phyloP scores from a whole-genome alignment of 2,329 filamentous ascomycete species.

The Coniochaeta sp. region DNA sequence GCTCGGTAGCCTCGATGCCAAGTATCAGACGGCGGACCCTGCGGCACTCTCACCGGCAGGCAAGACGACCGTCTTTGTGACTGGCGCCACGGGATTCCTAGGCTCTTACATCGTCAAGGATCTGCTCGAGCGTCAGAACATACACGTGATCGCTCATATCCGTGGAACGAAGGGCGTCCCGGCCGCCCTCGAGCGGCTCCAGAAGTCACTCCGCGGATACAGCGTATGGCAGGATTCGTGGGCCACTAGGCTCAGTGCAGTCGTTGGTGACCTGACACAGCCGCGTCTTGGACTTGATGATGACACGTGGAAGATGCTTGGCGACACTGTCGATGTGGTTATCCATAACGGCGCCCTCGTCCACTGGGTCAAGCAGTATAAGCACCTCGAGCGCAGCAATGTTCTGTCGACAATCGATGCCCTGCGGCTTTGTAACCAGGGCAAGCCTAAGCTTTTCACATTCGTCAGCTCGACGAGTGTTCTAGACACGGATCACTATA shows the following conservation, averaged over 20 bases:
- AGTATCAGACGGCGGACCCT: slow-evolving; percentile 23
- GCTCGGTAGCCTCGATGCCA: slow-evolving; percentile 26
- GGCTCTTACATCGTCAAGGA: slow-evolving; percentile 75
- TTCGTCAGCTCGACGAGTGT: not conserved
- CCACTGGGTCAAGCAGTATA: not conserved
- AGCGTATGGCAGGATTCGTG: slow-evolving; percentile 70
- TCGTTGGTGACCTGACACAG: slow-evolving; percentile 68
- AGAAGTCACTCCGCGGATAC: slow-evolving; percentile 64
- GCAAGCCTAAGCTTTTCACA: not conserved
- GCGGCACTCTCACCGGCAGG: slow-evolving; percentile 16
- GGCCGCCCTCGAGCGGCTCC: slow-evolving; percentile 57
- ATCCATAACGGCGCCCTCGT: not conserved
- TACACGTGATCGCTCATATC: slow-evolving; percentile 67
- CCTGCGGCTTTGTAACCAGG: not conserved
- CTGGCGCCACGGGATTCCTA: slow-evolving; percentile 84
- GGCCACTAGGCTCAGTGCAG: slow-evolving; percentile 54
- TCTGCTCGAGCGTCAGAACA: slow-evolving; percentile 53
- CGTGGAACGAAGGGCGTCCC: slow-evolving; percentile 54
- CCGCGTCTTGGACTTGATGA: slow-evolving; percentile 66
- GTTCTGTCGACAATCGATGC: not conserved
- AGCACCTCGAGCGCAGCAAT: not conserved
- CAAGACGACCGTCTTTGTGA: slow-evolving; percentile 63
- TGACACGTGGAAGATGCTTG: slow-evolving; percentile 56
- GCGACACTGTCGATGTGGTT: slow-evolving; percentile 55
- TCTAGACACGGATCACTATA: slow-evolving; percentile 1